Evolutionary conservation across 768 basidiomycete species (phyloP), one percentile per base, ranked within the genome.

Genomic region (Kwoniella mangroviensis): DNA sequence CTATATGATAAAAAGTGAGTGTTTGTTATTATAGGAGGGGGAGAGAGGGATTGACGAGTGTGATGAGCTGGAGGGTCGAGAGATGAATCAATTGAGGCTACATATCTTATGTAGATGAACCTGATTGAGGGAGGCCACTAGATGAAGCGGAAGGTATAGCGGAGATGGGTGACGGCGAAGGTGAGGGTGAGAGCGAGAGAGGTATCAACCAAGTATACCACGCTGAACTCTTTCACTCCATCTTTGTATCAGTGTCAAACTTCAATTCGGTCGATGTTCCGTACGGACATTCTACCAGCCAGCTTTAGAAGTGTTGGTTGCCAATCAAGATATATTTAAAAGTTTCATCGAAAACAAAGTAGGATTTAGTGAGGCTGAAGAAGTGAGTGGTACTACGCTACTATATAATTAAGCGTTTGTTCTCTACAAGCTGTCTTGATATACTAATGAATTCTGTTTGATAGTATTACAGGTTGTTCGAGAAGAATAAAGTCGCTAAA

Each of bases 1-100:
- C 45, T 79, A 49, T 83, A 83, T 52, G 66, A 45, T n/a, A 83
- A 83, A 65, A 83, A 78, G 82, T 79, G 65, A 66, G 80, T 66
- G 63, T 49, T 13, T 13, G 45, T 19, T 9, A 49, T 15, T 11
- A 49, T 49, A 13, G 12, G 10, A 49, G 19, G 45, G 54, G 54
- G 21, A 21, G 54, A 55, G 17, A 13, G 21, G 54, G 54, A 22
- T 22, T 55, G 11, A 55, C 21, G 17, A 22, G 54, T 21, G 53
- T 19, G 54, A 22, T 55, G 54, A 34, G 34, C 9, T 34, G 34
- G 34, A 34, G 34, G 34, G 34, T 34, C 34, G 34, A 34, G 34
- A 34, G 34, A 34, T 34, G 34, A 34, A 34, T 7, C 34, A 7
- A 34, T 34, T 34, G 6, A 34, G 34, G 34, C 9, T 34, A 34